Evolutionary conservation across 345 rosid genomes (phyloP).

Genomic region (Salix exigua): DNA sequence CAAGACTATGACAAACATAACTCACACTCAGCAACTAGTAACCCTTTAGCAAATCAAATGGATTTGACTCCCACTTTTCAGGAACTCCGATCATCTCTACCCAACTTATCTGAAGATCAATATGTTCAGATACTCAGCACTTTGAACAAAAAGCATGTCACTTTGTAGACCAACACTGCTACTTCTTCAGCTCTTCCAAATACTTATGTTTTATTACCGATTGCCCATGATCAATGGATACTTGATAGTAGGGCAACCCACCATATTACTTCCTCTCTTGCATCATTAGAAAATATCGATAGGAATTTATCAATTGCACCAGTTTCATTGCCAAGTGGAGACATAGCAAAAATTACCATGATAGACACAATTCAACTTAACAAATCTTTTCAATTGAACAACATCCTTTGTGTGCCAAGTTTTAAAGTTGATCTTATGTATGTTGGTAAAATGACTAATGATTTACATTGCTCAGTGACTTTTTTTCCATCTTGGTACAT

Average conservation of each 20-base stretch:
- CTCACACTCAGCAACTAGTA: background rate
- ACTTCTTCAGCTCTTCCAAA: background rate
- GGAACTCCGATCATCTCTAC: background rate
- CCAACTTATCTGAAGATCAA: background rate
- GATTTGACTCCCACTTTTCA: background rate
- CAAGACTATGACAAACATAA: background rate
- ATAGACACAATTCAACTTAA: background rate
- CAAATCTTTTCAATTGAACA: background rate
- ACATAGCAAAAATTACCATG: too few relatives aligned
- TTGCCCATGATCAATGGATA: background rate
- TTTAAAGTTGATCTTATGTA: constrained; percentile 11
- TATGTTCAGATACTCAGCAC: background rate
- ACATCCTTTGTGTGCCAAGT: background rate
- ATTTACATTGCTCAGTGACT: background rate
- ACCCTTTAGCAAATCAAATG: background rate
- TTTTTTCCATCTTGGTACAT: constrained; percentile 1
- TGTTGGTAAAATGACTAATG: background rate
- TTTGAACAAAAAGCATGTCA: background rate
- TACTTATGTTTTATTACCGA: background rate
- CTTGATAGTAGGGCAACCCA: constrained; percentile 8
- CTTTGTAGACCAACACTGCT: background rate
- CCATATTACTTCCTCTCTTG: constrained; percentile 8
- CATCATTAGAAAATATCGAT: background rate
- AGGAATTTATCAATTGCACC: background rate
- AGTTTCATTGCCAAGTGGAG: background rate